Base-by-base conservation (phyloP, 2,329 filamentous ascomycete species). In the Seiridium cupressi region DNA sequence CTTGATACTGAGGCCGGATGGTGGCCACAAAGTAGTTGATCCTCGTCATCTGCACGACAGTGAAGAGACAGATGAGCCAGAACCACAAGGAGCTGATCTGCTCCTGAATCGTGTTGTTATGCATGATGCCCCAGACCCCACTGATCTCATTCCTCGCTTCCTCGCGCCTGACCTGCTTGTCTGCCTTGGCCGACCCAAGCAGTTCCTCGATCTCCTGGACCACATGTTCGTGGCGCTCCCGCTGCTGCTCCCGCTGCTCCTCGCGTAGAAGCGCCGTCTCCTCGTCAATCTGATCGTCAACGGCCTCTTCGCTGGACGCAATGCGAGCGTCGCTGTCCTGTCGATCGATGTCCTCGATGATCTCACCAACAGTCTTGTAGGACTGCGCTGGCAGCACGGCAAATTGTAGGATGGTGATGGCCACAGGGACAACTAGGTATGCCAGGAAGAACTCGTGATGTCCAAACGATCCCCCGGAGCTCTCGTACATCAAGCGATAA, bases 21-120 rank as follows among this genome's bases (percentile, higher is more conserved):
- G 93, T 96, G 3, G 93, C 92, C 57, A 97, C 91, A 72, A 96
- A 96, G 78, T 93, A 96, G 77, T 96, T 96, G 82, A 96, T 96
- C 36, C 89, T 84, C 2, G 88, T 88, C 87, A 90, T 91, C 72
- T 90, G 88, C 44, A 91, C 76, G 38, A 90, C 81, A 4, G 92
- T 96, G 72, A 96, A 94, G 26, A 92, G 75, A 4, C 91, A 90
- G 67, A 96, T 91, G 44, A 96, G 81, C 18, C 92, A 79, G 73
- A 95, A 97, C 92, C 92, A 97, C 0, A 89, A 89, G 2, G 89
- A 91, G 6, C 77, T 74, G 65, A 97, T 89, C 74, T 97, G 93
- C 68, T 91, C 77, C 31, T 81, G 69, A 0, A 91, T 90, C 0
- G 89, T 85, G 65, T 82, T 80, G 55, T 87, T 87, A 70, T 97